Base-by-base conservation (phyloP, 169 alveolate genomes). In the Plasmodium reichenowi region DNA sequence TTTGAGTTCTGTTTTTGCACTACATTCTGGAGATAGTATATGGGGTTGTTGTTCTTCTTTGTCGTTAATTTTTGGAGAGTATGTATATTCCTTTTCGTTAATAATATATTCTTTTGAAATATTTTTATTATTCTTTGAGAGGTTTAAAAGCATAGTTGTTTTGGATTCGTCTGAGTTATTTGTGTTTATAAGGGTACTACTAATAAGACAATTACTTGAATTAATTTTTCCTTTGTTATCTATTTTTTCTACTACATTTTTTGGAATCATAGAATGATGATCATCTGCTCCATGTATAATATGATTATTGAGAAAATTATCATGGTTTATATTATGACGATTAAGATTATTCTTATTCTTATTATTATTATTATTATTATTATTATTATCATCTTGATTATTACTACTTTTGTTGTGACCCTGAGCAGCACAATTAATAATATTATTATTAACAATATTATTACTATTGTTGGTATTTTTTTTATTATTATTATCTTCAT, bases 1-100 rank as follows among this genome's bases (percentile, higher is more conserved):
- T 15, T 56, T n/a, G 7, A 56, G 22, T 15, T 56, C 64, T 1
- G 12, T 56, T 9, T 20, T 50, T 8, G 15, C 52, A 13, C 50
- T 62, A 5, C 50, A 32, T 10, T 12, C 72, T 20, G 13, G 45
- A 26, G 32, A 60, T 5, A 12, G n/a, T 26, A 15, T 59, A 62
- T 43, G 74, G 52, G 50, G 7, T 32, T 60, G 48, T 29, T 74
- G 64, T 29, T 68, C 52, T 5, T 83, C 91, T 7, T 60, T 63
- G 10, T 68, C 58, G 24, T 62, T 56, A 38, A 62, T n/a, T 45
- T 68, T 70, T 12, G 70, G 20, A 1, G 26, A 22, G 50, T 83
- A 68, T 12, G 68, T 67, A 22, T 76, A 76, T 43, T 76, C 89
- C n/a, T 71, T 52, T 71, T 76, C 89, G 15, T 76, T 76, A 13